Percentiles rank a stretch among this genome's conserved stretches.
These are phyloP conservation scores for Leccinum pellstonianum DNA, from an alignment of 768 basidiomycete genomes.

Conservation along the genomic window DNA sequence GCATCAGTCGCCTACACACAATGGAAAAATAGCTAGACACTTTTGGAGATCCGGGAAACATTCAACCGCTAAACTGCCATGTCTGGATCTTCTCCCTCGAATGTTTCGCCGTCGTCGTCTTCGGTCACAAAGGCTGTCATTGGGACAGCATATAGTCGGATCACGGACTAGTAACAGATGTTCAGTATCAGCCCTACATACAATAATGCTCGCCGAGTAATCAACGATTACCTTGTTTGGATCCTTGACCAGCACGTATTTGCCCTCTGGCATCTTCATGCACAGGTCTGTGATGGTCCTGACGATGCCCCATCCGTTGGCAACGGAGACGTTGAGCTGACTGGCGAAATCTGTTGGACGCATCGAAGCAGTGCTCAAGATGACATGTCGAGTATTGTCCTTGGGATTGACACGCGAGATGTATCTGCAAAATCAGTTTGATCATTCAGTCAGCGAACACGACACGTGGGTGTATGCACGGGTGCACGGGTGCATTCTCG, in stretches of 20 bases:
- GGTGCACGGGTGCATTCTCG: background rate
- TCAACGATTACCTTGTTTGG: constrained; percentile 81
- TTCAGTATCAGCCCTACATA: constrained; percentile 12
- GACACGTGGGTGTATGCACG: background rate
- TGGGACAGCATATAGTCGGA: constrained; percentile 93
- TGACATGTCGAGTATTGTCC: constrained; percentile 94
- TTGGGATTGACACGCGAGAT: constrained; percentile 92
- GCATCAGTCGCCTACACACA: background rate
- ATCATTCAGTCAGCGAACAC: constrained; percentile 12
- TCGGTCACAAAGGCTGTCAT: constrained; percentile 79
- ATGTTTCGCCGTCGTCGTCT: constrained; percentile 60
- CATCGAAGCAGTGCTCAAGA: constrained; percentile 91
- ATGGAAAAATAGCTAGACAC: background rate
- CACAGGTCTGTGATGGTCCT: constrained; percentile 91
- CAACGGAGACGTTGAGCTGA: constrained; percentile 91
- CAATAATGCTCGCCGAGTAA: background rate
- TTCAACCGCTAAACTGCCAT: constrained; percentile 25
- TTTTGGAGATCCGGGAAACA: constrained; percentile 9
- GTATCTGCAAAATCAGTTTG: constrained; percentile 54
- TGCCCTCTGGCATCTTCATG: constrained; percentile 97
- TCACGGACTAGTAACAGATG: constrained; percentile 66
- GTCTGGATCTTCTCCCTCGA: constrained; percentile 45
- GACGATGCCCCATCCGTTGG: constrained; percentile 99
- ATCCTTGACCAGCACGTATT: constrained; percentile 96
- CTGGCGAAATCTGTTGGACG: constrained; percentile 92